A percentile compares a stretch with the other conserved stretches of the same genome.
Conservation (phyloP, 768 basidiomycete species). For the Chalciporus piperatus region DNA sequence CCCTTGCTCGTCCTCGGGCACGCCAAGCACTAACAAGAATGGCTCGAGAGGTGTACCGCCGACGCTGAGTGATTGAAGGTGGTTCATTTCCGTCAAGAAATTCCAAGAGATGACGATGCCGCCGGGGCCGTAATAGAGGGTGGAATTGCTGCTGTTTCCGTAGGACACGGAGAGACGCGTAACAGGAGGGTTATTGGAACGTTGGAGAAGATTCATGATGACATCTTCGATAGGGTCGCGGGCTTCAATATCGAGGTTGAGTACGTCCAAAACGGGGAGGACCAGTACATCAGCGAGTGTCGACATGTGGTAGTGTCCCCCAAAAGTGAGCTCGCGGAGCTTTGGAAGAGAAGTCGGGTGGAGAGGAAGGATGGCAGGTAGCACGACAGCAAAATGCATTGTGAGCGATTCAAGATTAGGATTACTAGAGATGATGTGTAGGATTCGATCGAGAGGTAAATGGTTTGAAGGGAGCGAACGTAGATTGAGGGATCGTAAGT, state of each 20-base stretch:
- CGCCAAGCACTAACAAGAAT: conserved; percentile 53
- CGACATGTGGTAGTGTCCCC: conserved; percentile 65
- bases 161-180: conserved; percentile 63
- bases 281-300: conserved; percentile 60
- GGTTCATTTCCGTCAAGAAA: conserved; percentile 57
- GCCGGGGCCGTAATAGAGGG: conserved; percentile 58
- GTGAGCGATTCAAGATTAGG: conserved; percentile 53
- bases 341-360: conserved; percentile 49
- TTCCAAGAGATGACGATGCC: conserved; percentile 64
- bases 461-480: conserved; percentile 63
- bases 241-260: conserved; percentile 68
- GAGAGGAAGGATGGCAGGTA: conserved; percentile 63
- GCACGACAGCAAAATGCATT: conserved; percentile 60
- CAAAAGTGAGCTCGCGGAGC: conserved; percentile 54
- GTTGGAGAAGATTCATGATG: conserved; percentile 56
- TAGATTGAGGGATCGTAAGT: conserved; percentile 57
- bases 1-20: conserved; percentile 56
- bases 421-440: conserved; percentile 62
- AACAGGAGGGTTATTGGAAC: conserved; percentile 58
- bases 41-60: conserved; percentile 67
- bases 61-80: conserved; percentile 57
- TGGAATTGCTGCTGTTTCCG: conserved; percentile 35
- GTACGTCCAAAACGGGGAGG: conserved; percentile 53
- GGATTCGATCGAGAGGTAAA: conserved; percentile 63
- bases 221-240: conserved; percentile 75